Percentiles rank a stretch among this genome's conserved stretches.
These are phyloP conservation scores for Hypsizygus marmoreus DNA, from an alignment of 768 basidiomycete genomes.

Conservation along the genomic window DNA sequence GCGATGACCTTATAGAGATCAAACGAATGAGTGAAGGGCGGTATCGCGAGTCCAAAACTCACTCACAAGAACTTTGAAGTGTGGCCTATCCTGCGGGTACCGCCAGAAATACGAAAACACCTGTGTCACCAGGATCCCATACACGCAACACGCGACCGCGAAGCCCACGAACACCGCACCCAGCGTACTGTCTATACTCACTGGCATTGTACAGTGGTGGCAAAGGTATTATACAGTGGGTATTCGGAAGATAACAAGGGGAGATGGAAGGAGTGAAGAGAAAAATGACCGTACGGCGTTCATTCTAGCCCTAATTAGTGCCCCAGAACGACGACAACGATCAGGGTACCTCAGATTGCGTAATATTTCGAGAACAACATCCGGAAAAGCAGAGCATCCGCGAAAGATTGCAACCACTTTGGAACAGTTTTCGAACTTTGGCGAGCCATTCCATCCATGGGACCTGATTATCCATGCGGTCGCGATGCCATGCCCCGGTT, in stretches of 20 bases:
- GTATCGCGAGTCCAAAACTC: neutral
- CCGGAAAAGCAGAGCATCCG: too few species aligned
- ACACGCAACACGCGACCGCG: slow-evolving; percentile 50
- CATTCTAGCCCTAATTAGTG: too few species aligned
- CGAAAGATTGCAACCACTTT: too few species aligned
- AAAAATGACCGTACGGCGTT: neutral
- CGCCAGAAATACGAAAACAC: slow-evolving; percentile 54
- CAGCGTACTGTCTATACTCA: slow-evolving; percentile 48
- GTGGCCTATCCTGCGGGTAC: slow-evolving; percentile 52
- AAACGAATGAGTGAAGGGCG: neutral
- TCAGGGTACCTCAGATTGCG: too few species aligned
- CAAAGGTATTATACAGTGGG: slow-evolving; percentile 1
- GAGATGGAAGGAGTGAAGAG: neutral
- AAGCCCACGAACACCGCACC: slow-evolving; percentile 66
- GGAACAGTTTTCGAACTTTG: too few species aligned
- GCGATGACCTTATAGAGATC: slow-evolving; percentile 33
- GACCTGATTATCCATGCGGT: too few species aligned
- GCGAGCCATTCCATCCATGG: too few species aligned
- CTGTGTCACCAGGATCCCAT: slow-evolving; percentile 58
- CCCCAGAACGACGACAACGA: too few species aligned
- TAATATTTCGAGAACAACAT: too few species aligned
- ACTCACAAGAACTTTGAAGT: slow-evolving; percentile 56
- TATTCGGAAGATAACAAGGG: neutral
- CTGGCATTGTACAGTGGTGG: too few species aligned
- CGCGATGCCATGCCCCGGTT: too few species aligned